Evolutionary conservation across 805 yeast genomes (phyloP), one percentile per base, ranked within the genome.

Genomic region (Candida michaelii): DNA sequence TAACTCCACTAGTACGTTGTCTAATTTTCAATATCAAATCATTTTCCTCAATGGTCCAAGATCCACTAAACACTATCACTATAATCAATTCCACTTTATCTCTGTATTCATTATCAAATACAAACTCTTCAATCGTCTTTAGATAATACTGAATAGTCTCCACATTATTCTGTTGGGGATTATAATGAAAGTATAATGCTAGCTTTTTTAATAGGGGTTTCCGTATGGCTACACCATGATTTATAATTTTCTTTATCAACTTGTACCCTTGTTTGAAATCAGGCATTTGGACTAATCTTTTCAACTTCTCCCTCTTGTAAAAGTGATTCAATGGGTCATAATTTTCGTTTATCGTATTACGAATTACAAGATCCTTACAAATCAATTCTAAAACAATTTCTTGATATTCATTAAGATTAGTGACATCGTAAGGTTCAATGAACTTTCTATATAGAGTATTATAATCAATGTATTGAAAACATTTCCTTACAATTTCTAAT

Each of bases 91-190:
- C 25, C 3, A 44, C 39, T 10, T 37, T 18, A 16, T 36, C 43
- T 17, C 41, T 37, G 43, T 49, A 48, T 31, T 46, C 48, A 27
- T 44, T 45, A 32, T 52, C 54, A 24, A 53, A 44, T 4, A 50
- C 39, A 3, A 55, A 39, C 9, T 50, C 19, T 27, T 55, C 56
- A 4, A 53, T 29, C 1, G 47, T 25, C 33, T 48, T 51, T 13
- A 39, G 16, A 17, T 47, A 48, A 31, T 44, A 30, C 17, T 42
- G 30, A 37, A 44, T 11, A 21, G 13, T 16, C 35, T 32, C 15
- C 2, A 6, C n/a, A 11, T 21, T 16, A 21, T 34, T 30, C 13
- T 14, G 8, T 12, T 14, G 13, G 4, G 25, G 18, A 3, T 5
- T 19, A 30, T 34, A 40, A 7, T 40, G 34, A 23, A 40, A 40